Evolutionary conservation across 2,329 filamentous ascomycete genomes (phyloP).

Genomic region (Pseudocercospora fuligena): DNA sequence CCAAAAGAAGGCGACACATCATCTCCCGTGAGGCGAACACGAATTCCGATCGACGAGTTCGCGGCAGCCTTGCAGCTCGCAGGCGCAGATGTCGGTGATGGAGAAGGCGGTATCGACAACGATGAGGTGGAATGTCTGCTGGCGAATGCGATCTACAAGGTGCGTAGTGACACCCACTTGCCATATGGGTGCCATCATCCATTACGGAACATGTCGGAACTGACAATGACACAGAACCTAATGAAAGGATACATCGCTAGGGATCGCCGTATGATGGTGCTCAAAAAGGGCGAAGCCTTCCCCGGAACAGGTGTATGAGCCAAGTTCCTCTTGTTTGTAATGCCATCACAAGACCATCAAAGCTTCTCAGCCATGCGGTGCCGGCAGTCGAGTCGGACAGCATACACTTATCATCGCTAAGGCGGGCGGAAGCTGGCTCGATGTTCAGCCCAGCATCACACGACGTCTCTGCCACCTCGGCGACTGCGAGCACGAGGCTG

Average conservation of each 20-base stretch:
- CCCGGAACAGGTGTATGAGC: constrained; percentile 76
- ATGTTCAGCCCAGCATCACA: neutral
- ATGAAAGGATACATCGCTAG: constrained; percentile 99
- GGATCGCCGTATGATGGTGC: constrained; percentile 84
- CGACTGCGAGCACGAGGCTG: neutral
- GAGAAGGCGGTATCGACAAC: constrained; percentile 69
- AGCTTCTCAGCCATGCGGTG: neutral
- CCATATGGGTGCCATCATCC: too few species aligned
- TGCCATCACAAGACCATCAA: neutral
- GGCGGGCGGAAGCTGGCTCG: neutral
- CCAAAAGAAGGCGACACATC: constrained; percentile 65
- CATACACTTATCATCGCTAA: neutral
- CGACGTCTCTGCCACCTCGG: neutral
- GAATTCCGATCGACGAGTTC: constrained; percentile 84
- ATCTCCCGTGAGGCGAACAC: constrained; percentile 68
- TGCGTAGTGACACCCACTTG: constrained; percentile 50
- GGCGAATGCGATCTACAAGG: constrained; percentile 98
- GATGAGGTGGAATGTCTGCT: constrained; percentile 96
- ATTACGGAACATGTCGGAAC: constrained; percentile 14
- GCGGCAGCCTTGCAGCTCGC: constrained; percentile 79
- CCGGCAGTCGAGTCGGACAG: neutral
- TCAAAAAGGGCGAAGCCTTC: constrained; percentile 91
- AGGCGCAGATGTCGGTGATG: constrained; percentile 55
- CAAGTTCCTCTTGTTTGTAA: neutral
- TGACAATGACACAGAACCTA: constrained; percentile 64